Conservation (phyloP, 2,329 filamentous ascomycete species). For the Sarocladiaceae sp. region DNA sequence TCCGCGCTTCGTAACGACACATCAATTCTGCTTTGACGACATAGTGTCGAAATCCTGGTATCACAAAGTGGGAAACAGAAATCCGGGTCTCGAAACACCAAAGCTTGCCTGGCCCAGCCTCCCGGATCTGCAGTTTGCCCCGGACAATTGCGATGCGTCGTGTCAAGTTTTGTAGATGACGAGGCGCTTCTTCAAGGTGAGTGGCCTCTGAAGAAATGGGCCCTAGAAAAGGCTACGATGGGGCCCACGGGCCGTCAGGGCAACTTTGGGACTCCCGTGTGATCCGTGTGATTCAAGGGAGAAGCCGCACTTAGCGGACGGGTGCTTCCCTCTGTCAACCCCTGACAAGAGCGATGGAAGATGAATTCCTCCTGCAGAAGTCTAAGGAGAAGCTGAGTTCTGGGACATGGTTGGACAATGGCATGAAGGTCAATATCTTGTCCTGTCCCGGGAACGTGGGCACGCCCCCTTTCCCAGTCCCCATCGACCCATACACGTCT, state of each 20-base stretch:
- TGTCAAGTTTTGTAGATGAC: not conserved
- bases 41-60: not conserved
- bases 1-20: not conserved
- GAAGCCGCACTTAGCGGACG: constrained; percentile 7
- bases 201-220: not conserved
- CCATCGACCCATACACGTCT: not conserved
- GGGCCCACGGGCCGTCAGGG: not conserved
- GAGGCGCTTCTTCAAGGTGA: not conserved
- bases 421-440: constrained; percentile 4
- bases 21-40: not conserved
- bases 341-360: not conserved
- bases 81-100: not conserved
- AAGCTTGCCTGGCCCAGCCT: not conserved
- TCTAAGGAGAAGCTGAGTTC: constrained; percentile 10
- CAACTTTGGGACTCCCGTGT: constrained; percentile 5
- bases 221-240: not conserved
- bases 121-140: not conserved
- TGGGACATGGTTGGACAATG: constrained; percentile 13
- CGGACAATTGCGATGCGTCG: not conserved
- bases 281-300: constrained; percentile 9
- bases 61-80: not conserved
- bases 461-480: not conserved
- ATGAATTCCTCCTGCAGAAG: not conserved
- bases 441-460: not conserved
- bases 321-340: not conserved